Base-by-base conservation (phyloP, 1,284 basidiomycete species). In the Sporisorium exsertum region DNA sequence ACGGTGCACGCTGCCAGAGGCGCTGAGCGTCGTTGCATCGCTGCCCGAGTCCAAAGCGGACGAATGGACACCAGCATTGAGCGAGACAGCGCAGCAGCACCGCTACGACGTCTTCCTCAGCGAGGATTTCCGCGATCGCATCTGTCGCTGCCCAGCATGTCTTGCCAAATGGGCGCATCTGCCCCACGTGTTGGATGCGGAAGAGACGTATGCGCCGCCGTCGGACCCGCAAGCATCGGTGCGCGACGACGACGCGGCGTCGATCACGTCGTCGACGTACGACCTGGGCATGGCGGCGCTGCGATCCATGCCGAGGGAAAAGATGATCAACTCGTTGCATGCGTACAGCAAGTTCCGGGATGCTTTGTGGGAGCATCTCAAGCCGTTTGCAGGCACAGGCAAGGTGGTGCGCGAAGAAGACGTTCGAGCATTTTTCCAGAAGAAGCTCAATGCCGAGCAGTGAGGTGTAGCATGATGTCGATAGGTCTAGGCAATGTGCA, bases 201-300 rank as follows among this genome's bases (percentile, higher is more conserved):
- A 87, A 59, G 81, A 82, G 42, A 81, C 83, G 5, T 86, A 86
- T 55, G 83, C 83, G 2, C 86, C 86, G 37, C 84, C 86, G 0
- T 71, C 58, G 15, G 63, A 74, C 32, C 73, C 65, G 7, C 68
- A 74, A 2, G 67, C 62, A 6, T 77, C 74, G 0, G 72, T 74
- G 45, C 64, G 55, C n/a, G 79, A 73, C 8, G 68, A 75, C 52
- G 82, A 81, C 29, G 77, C 72, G 3, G 75, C 68, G 4, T 80
- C 69, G 1, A 56, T 64, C 51, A 69, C 72, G 9, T 76, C 78
- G 61, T 85, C 84, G 12, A 86, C 84, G 12, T 85, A 86, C 68
- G 86, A 87, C 53, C 77, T 86, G 32, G 86, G 84, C n/a, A 81
- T 86, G 72, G 82, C 82, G 22, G 85, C 85, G 27, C 78, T 87